Evolutionary conservation across 2,329 filamentous ascomycete genomes (phyloP), one percentile per base, ranked within the genome.

Genomic region (Delphinella strobiligena): DNA sequence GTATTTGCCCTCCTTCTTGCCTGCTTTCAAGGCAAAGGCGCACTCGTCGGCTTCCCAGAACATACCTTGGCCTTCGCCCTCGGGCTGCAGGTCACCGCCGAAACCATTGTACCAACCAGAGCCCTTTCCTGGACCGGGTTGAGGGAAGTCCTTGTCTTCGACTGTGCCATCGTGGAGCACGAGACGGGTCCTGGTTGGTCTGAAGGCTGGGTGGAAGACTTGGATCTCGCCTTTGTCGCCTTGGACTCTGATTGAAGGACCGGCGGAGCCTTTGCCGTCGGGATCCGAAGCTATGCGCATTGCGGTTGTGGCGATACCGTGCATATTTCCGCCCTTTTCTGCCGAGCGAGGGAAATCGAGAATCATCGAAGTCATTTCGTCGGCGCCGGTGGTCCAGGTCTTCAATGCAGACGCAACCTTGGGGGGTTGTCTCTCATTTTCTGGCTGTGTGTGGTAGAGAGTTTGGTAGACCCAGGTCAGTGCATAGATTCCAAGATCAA

Each of bases 381-480:
- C 85, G 17, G 75, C 78, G 12, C 82, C 82, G 1, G 82, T 85
- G 45, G 67, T 67, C 60, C 85, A 85, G 55, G 82, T 81, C 54
- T 75, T 76, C 51, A 87, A 75, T n/a, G 66, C 53, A 38, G 82
- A 75, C 1, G 78, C 63, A 3, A 91, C 78, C 33, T 66, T 70
- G 4, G 87, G 87, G 1, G 72, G 54, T 58, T 84, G 73, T 50
- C 85, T 82, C 39, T 73, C 59, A 8, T 64, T 58, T 19, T 57
- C 69, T 2, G 78, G 71, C 54, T 88, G 81, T 3, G 82, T 75
- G 59, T 87, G 83, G 63, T 93, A 93, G 19, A 93, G 71, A 33
- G 80, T 81, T 62, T 93, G 85, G 71, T 89, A 93, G 5, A 91
- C 73, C 87, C 87, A 94, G 22, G 85, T 93, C 45, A 94, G 63